Conservation (phyloP, 2,329 filamentous ascomycete species). For the Phoma herbarum region DNA sequence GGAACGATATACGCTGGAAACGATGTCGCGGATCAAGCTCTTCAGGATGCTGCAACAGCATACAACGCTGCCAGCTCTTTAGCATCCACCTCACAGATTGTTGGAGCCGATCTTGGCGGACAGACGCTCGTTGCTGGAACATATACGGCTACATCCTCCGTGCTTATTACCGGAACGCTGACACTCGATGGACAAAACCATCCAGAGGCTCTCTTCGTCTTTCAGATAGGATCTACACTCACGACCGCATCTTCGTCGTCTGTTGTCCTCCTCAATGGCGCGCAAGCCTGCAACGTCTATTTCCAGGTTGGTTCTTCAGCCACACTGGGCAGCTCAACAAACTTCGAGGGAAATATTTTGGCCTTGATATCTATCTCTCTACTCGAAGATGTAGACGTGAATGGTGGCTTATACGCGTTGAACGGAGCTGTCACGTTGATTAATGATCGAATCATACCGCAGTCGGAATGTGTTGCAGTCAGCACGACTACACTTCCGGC, state of each 20-base stretch:
- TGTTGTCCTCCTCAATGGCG: constrained; percentile 23
- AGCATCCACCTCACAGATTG: constrained; percentile 3
- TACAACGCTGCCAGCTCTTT: too few relatives aligned
- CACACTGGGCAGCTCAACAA: constrained; percentile 18
- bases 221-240: constrained; percentile 24
- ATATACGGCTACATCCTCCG: constrained; percentile 12
- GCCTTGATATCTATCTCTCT: constrained; percentile 18
- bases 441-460: constrained; percentile 16
- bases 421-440: constrained; percentile 23
- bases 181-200: constrained; percentile 22
- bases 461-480: neutral
- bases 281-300: constrained; percentile 25
- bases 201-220: constrained; percentile 20
- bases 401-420: constrained; percentile 22
- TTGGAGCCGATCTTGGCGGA: neutral
- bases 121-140: neutral
- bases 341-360: constrained; percentile 21
- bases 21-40: too few relatives aligned
- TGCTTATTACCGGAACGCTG: constrained; percentile 20
- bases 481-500: neutral
- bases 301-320: constrained; percentile 23
- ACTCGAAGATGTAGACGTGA: constrained; percentile 10
- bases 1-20: too few relatives aligned
- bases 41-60: too few relatives aligned
- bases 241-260: constrained; percentile 16